Conservation (phyloP, 306 rosid genomes). For the Rosa chinensis region DNA sequence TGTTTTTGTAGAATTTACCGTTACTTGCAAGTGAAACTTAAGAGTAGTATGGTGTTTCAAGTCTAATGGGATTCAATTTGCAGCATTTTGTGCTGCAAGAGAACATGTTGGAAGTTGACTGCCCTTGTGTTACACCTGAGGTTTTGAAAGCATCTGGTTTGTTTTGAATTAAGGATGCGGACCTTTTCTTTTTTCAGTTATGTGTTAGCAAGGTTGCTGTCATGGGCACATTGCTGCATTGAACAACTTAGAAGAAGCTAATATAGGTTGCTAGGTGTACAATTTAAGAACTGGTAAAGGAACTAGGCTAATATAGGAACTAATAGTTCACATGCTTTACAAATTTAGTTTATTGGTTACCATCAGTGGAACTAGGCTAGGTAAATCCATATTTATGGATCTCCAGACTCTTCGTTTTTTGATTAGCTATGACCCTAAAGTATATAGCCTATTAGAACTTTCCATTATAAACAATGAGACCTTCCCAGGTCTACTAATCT, state of each 20-base stretch:
- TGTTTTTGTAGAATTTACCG: background rate
- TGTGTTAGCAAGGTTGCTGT: too few relatives aligned
- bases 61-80: background rate
- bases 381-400: too few relatives aligned
- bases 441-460: slow-evolving; percentile 34
- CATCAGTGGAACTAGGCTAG: too few relatives aligned
- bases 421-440: slow-evolving; percentile 18
- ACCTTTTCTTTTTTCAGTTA: too few relatives aligned
- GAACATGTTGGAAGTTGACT: slow-evolving; percentile 93
- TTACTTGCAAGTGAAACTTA: background rate
- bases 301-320: too few relatives aligned
- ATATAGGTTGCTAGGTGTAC: too few relatives aligned
- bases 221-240: too few relatives aligned
- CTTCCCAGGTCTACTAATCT: slow-evolving; percentile 7
- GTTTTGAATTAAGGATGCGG: too few relatives aligned
- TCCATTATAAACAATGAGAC: slow-evolving; percentile 36
- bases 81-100: slow-evolving; percentile 95
- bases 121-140: slow-evolving; percentile 97
- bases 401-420: slow-evolving; percentile 6
- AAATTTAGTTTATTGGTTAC: too few relatives aligned
- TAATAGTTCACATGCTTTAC: too few relatives aligned
- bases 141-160: slow-evolving; percentile 77
- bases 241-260: too few relatives aligned
- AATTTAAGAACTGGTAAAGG: too few relatives aligned
- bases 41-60: background rate